Conservation (phyloP, 1,139 yeast genomes). For the Yamadazyma oceani region DNA sequence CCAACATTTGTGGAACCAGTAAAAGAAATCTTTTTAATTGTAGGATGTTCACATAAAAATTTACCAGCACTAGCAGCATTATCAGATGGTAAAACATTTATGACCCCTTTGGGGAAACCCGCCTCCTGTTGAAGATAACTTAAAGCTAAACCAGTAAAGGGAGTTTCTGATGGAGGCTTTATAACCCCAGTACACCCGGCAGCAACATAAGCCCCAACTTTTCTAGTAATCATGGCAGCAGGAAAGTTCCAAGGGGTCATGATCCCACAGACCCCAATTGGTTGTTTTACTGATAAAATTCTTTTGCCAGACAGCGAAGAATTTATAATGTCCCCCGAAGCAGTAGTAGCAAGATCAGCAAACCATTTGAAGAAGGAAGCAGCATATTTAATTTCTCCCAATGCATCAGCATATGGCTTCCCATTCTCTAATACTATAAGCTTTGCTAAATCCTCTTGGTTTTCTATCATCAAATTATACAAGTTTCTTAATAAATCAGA, state of each 20-base stretch:
- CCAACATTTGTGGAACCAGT: conserved; percentile 92
- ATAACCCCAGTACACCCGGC: conserved; percentile 90
- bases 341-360: conserved; percentile 80
- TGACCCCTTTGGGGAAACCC: conserved; percentile 83
- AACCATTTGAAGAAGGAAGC: conserved; percentile 87
- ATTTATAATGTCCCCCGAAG: conserved; percentile 70
- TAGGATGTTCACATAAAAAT: conserved; percentile 65
- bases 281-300: conserved; percentile 69
- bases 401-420: conserved; percentile 72
- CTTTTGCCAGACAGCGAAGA: conserved; percentile 58
- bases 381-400: conserved; percentile 74
- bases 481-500: conserved; percentile 37
- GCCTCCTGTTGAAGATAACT: conserved; percentile 73
- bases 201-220: conserved; percentile 88
- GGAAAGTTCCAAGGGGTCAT: conserved; percentile 98
- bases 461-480: conserved; percentile 59
- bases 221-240: conserved; percentile 88
- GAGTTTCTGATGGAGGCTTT: conserved; percentile 91
- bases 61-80: conserved; percentile 64
- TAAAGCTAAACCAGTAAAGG: conserved; percentile 80
- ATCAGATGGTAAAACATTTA: conserved; percentile 66
- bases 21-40: conserved; percentile 75
- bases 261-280: conserved; percentile 88
- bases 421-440: conserved; percentile 82
- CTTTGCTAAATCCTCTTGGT: conserved; percentile 72